Base-by-base conservation (phyloP, 2,329 filamentous ascomycete species). In the Botrytis deweyae region DNA sequence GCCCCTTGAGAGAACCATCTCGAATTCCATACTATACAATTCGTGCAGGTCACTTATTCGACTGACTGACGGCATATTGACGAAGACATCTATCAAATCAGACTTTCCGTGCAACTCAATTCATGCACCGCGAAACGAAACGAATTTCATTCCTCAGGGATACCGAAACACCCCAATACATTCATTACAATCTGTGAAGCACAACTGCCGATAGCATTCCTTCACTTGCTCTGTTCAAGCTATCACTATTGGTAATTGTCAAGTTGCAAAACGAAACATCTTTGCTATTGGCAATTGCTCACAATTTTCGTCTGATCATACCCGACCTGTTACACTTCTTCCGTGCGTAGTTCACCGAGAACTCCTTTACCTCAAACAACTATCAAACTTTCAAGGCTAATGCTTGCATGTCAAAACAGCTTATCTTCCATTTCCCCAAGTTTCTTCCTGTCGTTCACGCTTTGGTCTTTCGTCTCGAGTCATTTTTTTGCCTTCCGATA, bases 281-380 rank as follows among this genome's bases (percentile, higher is more conserved):
- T 63, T 36, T 10, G n/a, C 52, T n/a, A 36, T 73, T 63, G 66
- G n/a, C 52, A 25, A 42, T 63, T 55, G 58, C 38, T 69, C 49
- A 42, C 38, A 63, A 20, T 70, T 49, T 52, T 63, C 55, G 55
- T 73, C 40, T 70, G 55, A 63, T 70, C 65, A 70, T 42, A 69
- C 36, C 36, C 33, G 65, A 61, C 42, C 42, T 29, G 36, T 67
- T 58, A 68, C 66, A 68, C 36, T 68, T 68, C 52, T 62, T 36
- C 65, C 72, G 65, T 73, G 65, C 65, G 72, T 73, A 63, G 52
- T 72, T 59, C 55, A 67, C 63, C 55, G 40, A 68, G 64, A 69
- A 63, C 22, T 69, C 63, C 55, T 59, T 59, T 55, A 22, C 29
- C 44, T 61, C 65, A 58, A 58, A 58, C 52, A 36, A n/a, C 62